phyloP scores from a whole-genome alignment of 352 stramenopile genomes.

The Albugo candida region DNA sequence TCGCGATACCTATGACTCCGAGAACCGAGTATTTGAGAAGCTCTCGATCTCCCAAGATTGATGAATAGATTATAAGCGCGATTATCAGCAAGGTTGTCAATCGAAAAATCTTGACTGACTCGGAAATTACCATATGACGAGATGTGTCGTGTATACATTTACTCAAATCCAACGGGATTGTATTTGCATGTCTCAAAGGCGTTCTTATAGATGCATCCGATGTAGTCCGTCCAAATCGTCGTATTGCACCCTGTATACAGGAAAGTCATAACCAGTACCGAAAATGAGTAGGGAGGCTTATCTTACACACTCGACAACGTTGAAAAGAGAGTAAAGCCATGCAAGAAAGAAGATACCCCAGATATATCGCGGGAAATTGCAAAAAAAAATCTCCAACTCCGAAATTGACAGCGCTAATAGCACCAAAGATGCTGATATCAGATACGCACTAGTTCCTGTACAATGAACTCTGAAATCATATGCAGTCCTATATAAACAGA shows the following conservation, averaged over 20 bases:
- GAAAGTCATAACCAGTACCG: neutral
- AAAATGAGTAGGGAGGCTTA: neutral
- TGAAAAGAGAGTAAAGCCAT: slow-evolving; percentile 80
- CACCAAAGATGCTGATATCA: slow-evolving; percentile 68
- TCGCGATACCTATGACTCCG: slow-evolving; percentile 59
- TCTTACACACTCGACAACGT: slow-evolving; percentile 69
- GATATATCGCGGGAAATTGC: slow-evolving; percentile 62
- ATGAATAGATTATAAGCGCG: slow-evolving; percentile 72
- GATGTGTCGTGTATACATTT: no score
- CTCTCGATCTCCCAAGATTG: slow-evolving; percentile 38
- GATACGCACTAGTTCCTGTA: slow-evolving; percentile 55
- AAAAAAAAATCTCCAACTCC: slow-evolving; percentile 41
- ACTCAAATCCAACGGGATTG: no score
- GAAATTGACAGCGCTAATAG: slow-evolving; percentile 33
- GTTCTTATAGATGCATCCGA: slow-evolving; percentile 70
- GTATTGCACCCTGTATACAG: slow-evolving; percentile 35
- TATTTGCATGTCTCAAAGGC: no score
- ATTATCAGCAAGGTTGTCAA: slow-evolving; percentile 61
- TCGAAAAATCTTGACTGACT: slow-evolving; percentile 76
- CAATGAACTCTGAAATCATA: slow-evolving; percentile 68
- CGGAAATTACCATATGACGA: slow-evolving; percentile 80
- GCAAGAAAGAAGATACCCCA: slow-evolving; percentile 78
- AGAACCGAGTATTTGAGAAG: slow-evolving; percentile 73
- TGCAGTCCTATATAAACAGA: slow-evolving; percentile 26
- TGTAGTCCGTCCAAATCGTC: slow-evolving; percentile 57